Evolutionary conservation across 2,329 filamentous ascomycete species (phyloP).

Genomic region (Aspergillus terreus): DNA sequence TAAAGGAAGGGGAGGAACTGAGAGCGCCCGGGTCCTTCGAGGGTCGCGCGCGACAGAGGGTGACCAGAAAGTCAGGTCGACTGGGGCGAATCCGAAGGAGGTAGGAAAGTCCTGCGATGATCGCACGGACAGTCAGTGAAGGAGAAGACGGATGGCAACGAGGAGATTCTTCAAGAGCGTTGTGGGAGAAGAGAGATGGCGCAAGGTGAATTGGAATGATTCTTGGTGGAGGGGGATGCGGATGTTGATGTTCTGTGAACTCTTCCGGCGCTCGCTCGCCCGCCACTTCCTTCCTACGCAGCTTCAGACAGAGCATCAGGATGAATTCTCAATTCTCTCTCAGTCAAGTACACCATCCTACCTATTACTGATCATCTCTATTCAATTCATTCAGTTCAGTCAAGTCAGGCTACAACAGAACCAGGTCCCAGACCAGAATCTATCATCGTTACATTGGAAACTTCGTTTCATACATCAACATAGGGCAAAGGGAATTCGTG

Average conservation of each 20-base stretch:
- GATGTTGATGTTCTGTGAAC: not conserved
- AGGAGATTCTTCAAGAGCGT: not conserved
- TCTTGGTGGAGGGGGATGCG: not conserved
- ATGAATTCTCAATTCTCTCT: not conserved
- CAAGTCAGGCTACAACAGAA: no score
- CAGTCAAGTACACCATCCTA: no score
- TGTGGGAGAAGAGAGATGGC: not conserved
- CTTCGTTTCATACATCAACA: not conserved
- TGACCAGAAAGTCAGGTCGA: slow-evolving; percentile 8
- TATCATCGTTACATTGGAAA: not conserved
- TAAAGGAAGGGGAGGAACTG: not conserved
- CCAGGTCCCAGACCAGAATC: no score
- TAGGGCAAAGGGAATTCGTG: slow-evolving; percentile 1
- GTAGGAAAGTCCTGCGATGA: not conserved
- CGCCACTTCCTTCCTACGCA: not conserved
- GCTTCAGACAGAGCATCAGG: not conserved
- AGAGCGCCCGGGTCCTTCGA: slow-evolving; percentile 5
- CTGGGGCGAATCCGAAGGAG: not conserved
- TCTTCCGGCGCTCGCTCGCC: not conserved
- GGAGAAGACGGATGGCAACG: not conserved
- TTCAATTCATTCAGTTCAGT: no score
- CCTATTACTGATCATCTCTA: no score
- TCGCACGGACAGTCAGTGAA: not conserved
- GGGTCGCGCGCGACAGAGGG: slow-evolving; percentile 10
- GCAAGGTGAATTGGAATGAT: slow-evolving; percentile 3